A percentile compares a stretch with the other conserved stretches of the same genome.
Evolutionary conservation across 1,284 basidiomycete genomes (phyloP).

Genomic region (Cryptococcus jaspeensis): DNA sequence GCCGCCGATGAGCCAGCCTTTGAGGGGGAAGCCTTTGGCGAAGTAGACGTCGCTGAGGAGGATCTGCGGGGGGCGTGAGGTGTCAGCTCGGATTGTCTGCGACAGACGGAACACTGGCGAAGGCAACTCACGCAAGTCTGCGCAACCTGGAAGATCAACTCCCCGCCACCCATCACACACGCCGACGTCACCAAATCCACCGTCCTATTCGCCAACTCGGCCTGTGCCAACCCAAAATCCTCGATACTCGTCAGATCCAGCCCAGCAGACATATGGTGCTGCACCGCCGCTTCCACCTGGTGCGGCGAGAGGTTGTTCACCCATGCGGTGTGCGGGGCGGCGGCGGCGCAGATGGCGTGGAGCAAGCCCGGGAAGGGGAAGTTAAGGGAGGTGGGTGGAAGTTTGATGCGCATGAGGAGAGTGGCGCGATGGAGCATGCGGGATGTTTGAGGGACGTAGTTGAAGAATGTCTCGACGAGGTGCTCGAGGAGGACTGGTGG

Average conservation of each 20-base stretch:
- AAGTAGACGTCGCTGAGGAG: constrained; percentile 37
- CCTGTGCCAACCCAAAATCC: constrained; percentile 44
- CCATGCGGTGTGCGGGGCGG: constrained; percentile 48
- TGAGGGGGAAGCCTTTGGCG: constrained; percentile 34
- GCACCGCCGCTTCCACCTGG: constrained; percentile 26
- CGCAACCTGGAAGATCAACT: constrained; percentile 34
- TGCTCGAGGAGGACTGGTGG: constrained; percentile 40
- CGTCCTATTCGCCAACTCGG: constrained; percentile 28
- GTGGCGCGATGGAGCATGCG: constrained; percentile 48
- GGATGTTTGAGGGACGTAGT: constrained; percentile 40
- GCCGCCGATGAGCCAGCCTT: constrained; percentile 35
- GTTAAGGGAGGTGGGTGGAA: constrained; percentile 47
- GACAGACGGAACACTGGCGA: too few relatives aligned
- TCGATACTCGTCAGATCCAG: constrained; percentile 33
- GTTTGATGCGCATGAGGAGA: constrained; percentile 48
- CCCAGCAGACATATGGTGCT: constrained; percentile 22
- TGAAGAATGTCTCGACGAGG: constrained; percentile 50
- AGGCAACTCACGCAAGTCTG: constrained; percentile 33
- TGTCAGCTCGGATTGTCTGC: not conserved
- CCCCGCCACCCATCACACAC: constrained; percentile 34
- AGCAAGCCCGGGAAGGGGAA: constrained; percentile 53
- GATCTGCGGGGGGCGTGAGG: constrained; percentile 15
- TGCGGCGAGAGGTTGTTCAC: constrained; percentile 32
- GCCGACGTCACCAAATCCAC: constrained; percentile 27
- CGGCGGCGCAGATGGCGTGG: constrained; percentile 53